Evolutionary conservation across 306 rosid genomes (phyloP).

Genomic region (Cicer arietinum): DNA sequence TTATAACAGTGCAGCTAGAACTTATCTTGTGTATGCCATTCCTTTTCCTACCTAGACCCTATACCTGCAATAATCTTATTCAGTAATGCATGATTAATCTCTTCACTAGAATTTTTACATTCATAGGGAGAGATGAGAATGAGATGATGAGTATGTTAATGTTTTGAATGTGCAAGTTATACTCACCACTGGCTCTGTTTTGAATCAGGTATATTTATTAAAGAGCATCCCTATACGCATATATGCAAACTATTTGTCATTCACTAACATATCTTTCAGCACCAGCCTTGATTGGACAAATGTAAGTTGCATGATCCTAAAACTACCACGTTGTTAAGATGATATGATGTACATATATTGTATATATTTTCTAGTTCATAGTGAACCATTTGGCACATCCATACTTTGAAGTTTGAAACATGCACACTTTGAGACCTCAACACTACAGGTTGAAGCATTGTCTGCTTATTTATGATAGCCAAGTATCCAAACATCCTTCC

Average conservation of each 20-base stretch:
- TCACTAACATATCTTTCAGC: conserved; percentile 56
- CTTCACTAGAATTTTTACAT: conserved; percentile 8
- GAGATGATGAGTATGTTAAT: neutral
- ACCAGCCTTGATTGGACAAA: conserved; percentile 71
- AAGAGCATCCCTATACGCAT: conserved; percentile 78
- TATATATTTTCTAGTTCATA: conserved; percentile 6
- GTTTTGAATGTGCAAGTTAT: conserved; percentile 19
- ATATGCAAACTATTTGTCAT: conserved; percentile 64
- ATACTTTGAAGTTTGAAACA: neutral
- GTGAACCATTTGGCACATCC: conserved; percentile 2
- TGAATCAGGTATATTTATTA: conserved; percentile 69
- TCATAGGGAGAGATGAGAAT: neutral
- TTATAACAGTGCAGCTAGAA: neutral
- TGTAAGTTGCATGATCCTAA: conserved; percentile 58
- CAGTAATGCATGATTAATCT: conserved; percentile 19
- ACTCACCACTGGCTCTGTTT: conserved; percentile 32
- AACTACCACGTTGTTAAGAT: neutral
- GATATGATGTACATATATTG: neutral
- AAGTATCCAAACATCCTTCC: conserved; percentile 1
- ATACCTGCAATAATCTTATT: neutral
- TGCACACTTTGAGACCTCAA: conserved; percentile 12
- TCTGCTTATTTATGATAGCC: conserved; percentile 22
- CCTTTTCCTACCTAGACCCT: conserved; percentile 4
- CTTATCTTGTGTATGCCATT: neutral
- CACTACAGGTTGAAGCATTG: conserved; percentile 30